Evolutionary conservation across 2,329 filamentous ascomycete genomes (phyloP).

Genomic region (Didymella pinodella): DNA sequence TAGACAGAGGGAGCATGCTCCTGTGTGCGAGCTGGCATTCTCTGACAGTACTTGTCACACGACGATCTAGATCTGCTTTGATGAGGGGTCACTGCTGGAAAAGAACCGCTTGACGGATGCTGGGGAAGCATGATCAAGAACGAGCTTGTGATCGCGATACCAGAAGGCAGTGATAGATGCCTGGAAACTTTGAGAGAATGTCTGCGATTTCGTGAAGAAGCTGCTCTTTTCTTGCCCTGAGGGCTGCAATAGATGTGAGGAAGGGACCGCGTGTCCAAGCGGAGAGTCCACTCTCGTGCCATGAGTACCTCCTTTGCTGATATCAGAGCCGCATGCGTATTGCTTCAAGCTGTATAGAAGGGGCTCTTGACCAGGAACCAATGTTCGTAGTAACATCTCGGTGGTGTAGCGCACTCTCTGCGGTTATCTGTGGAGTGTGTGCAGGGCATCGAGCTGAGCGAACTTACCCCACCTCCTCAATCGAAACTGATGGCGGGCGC

Average conservation of each 20-base stretch:
- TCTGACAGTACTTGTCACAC: not conserved
- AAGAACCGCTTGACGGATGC: not conserved
- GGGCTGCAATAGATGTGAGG: not conserved
- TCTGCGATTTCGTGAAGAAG: not conserved
- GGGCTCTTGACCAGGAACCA: not conserved
- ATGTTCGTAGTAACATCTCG: not conserved
- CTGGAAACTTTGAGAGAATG: not conserved
- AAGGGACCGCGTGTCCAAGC: not conserved
- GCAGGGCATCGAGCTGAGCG: not conserved
- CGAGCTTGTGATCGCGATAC: not conserved
- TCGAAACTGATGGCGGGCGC: not conserved
- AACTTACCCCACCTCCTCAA: constrained; percentile 11
- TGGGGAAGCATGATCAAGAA: not conserved
- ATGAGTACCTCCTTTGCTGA: not conserved
- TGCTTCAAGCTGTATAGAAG: not conserved
- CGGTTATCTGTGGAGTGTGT: not conserved
- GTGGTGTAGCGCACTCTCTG: not conserved
- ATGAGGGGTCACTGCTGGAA: not conserved
- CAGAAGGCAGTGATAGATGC: not conserved
- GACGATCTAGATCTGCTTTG: not conserved
- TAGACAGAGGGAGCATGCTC: too few species aligned
- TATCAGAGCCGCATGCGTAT: not conserved
- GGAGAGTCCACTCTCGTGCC: not conserved
- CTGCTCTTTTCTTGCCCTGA: not conserved
- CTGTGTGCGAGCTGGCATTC: not conserved